These are phyloP conservation scores for Pelagophyceae sp. DNA, from an alignment of 352 stramenopile genomes.

Conservation along the genomic window DNA sequence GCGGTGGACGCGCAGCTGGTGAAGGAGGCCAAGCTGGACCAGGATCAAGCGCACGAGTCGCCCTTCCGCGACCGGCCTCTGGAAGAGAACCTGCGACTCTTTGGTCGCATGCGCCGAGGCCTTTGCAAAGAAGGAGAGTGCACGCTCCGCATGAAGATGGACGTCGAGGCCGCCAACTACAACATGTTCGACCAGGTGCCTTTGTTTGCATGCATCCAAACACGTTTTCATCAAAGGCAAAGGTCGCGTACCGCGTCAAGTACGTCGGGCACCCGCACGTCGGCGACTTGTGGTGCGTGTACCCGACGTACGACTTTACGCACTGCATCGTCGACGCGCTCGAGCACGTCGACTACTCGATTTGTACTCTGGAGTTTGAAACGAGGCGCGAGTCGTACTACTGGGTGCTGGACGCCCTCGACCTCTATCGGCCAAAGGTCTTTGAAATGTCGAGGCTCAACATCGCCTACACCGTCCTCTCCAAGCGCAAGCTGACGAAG, in stretches of 20 bases:
- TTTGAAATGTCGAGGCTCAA: slow-evolving; percentile 89
- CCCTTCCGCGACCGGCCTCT: slow-evolving; percentile 71
- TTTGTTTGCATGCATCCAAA: slow-evolving; percentile 1
- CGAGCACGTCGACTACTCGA: slow-evolving; percentile 98
- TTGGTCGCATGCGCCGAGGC: slow-evolving; percentile 91
- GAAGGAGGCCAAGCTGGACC: slow-evolving; percentile 37
- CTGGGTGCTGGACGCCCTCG: slow-evolving; percentile 91
- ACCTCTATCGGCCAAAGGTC: slow-evolving; percentile 91
- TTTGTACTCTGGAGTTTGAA: slow-evolving; percentile 99
- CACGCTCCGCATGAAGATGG: slow-evolving; percentile 18
- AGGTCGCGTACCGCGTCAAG: slow-evolving; percentile 96
- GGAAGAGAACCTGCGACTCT: slow-evolving; percentile 85
- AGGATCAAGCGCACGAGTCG: slow-evolving; percentile 44
- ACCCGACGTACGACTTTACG: slow-evolving; percentile 99
- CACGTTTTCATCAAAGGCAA: slow-evolving; percentile 43
- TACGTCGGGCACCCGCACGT: slow-evolving; percentile 92
- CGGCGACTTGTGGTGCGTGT: slow-evolving; percentile 96
- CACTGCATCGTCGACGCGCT: slow-evolving; percentile 96
- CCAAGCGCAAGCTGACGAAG: slow-evolving; percentile 95
- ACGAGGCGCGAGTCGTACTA: slow-evolving; percentile 96
- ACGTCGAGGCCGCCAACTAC: not conserved
- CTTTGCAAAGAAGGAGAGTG: slow-evolving; percentile 80
- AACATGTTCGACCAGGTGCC: slow-evolving; percentile 23
- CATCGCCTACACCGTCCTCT: slow-evolving; percentile 95
- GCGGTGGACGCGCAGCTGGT: slow-evolving; percentile 27